These are phyloP conservation scores for Didymosphaeria variabile DNA, from an alignment of 2,329 filamentous ascomycete genomes.

Conservation along the genomic window DNA sequence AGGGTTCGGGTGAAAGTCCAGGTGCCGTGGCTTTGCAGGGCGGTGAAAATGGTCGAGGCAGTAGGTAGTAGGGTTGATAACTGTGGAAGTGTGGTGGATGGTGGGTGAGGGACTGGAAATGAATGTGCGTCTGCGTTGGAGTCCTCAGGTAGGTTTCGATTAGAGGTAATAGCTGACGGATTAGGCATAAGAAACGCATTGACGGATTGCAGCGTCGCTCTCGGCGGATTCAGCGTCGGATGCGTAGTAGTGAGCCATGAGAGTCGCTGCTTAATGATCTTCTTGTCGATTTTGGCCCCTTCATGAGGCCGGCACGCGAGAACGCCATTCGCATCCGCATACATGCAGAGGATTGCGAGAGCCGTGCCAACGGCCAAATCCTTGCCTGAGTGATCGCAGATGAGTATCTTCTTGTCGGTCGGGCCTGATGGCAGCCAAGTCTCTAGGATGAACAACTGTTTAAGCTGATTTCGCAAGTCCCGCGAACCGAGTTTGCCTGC, in stretches of 20 bases:
- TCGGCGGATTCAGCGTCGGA: slow-evolving; percentile 82
- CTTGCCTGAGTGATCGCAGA: slow-evolving; percentile 79
- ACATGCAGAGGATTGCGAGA: slow-evolving; percentile 78
- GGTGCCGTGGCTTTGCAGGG: slow-evolving; percentile 31
- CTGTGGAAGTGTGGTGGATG: no score
- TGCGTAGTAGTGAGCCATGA: slow-evolving; percentile 83
- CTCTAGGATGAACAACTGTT: slow-evolving; percentile 67
- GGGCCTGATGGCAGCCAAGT: slow-evolving; percentile 29
- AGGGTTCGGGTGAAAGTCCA: slow-evolving; percentile 72
- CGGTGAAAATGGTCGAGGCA: background rate
- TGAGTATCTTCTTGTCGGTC: slow-evolving; percentile 32
- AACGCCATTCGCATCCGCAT: slow-evolving; percentile 71
- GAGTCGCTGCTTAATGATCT: slow-evolving; percentile 77
- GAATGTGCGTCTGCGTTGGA: background rate
- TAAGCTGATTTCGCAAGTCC: slow-evolving; percentile 77
- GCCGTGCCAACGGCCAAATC: slow-evolving; percentile 83
- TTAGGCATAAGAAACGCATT: slow-evolving; percentile 83
- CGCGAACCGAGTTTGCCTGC: slow-evolving; percentile 81
- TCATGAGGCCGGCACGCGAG: slow-evolving; percentile 18
- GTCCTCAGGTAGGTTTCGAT: no score
- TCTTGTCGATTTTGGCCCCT: slow-evolving; percentile 68
- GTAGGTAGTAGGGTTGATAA: background rate
- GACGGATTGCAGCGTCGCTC: slow-evolving; percentile 87
- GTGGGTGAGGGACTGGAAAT: background rate
- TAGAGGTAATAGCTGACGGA: background rate